Conservation (phyloP, 2,329 filamentous ascomycete genomes). For the Alternaria triticimaculans region DNA sequence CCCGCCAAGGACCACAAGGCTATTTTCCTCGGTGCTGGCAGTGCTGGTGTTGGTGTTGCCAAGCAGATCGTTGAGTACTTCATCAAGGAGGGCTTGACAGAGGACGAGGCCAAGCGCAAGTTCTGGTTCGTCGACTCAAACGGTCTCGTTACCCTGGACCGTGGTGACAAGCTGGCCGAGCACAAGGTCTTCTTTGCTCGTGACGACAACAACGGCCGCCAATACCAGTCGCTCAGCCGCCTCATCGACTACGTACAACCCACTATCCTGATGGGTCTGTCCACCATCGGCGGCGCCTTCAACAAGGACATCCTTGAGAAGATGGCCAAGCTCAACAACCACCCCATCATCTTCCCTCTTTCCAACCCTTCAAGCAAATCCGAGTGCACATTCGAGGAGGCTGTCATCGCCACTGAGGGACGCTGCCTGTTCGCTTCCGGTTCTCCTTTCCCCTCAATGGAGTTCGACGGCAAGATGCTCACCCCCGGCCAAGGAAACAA, state of each 20-base stretch:
- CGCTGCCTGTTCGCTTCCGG: conserved; percentile 93
- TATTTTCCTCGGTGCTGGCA: conserved; percentile 95
- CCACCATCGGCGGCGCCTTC: conserved; percentile 93
- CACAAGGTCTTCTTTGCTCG: conserved; percentile 77
- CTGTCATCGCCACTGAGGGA: conserved; percentile 88
- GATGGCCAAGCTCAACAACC: conserved; percentile 68
- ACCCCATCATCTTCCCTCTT: conserved; percentile 82
- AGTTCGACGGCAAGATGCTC: conserved; percentile 54
- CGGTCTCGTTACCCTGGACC: conserved; percentile 90
- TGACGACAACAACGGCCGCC: conserved; percentile 68
- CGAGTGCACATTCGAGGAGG: conserved; percentile 96
- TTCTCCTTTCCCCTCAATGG: conserved; percentile 81
- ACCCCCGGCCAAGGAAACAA: conserved; percentile 73
- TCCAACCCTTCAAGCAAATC: conserved; percentile 97
- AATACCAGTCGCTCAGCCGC: conserved; percentile 80
- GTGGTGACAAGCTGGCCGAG: conserved; percentile 90
- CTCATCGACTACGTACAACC: conserved; percentile 95
- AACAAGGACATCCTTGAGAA: conserved; percentile 80
- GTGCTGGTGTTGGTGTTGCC: conserved; percentile 93
- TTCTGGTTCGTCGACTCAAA: conserved; percentile 99
- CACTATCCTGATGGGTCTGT: conserved; percentile 91
- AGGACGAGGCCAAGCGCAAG: conserved; percentile 84
- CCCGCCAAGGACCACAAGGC: conserved; percentile 89
- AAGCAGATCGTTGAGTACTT: conserved; percentile 99
- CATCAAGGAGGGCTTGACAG: conserved; percentile 86